Conservation (phyloP, 2,329 filamentous ascomycete species). For the Chalaropsis thielavioides region DNA sequence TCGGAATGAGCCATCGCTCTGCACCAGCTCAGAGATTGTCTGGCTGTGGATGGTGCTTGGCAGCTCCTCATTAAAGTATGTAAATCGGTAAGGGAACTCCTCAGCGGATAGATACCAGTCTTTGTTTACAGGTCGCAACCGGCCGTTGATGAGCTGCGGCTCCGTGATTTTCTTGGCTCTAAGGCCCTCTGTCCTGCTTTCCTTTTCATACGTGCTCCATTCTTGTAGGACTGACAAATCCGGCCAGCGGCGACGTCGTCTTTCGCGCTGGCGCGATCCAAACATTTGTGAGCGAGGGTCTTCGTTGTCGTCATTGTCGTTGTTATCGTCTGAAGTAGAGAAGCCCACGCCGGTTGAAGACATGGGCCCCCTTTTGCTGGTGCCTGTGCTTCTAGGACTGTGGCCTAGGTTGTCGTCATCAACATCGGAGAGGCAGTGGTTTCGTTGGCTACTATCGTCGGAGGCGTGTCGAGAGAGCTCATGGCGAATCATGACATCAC, state of each 20-base stretch:
- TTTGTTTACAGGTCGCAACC: constrained; percentile 64
- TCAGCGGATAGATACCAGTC: constrained; percentile 81
- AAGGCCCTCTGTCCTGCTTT: constrained; percentile 66
- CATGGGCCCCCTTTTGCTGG: constrained; percentile 6
- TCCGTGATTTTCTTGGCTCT: constrained; percentile 87
- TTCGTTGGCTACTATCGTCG: constrained; percentile 13
- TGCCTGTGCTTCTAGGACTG: constrained; percentile 31
- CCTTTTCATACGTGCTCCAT: constrained; percentile 83
- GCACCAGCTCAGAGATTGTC: constrained; percentile 82
- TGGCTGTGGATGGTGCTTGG: constrained; percentile 92
- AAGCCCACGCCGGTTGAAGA: constrained; percentile 1
- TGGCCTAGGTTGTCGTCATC: constrained; percentile 92
- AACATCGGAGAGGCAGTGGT: constrained; percentile 34
- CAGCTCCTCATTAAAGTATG: constrained; percentile 97
- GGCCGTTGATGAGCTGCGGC: constrained; percentile 79
- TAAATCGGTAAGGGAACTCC: constrained; percentile 85
- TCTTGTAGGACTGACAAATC: constrained; percentile 73
- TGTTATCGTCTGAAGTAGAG: constrained; percentile 37
- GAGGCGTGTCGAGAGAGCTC: constrained; percentile 29
- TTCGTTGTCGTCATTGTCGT: constrained; percentile 21
- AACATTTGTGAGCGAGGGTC: constrained; percentile 19
- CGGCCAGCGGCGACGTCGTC: constrained; percentile 62
- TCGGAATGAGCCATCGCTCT: constrained; percentile 67
- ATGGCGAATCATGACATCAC: constrained; percentile 57
- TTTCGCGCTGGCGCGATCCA: neutral